Percentiles rank a stretch among this genome's conserved stretches.
Evolutionary conservation across 1,139 yeast species (phyloP).

Genomic region (Ogataea hybrid): DNA sequence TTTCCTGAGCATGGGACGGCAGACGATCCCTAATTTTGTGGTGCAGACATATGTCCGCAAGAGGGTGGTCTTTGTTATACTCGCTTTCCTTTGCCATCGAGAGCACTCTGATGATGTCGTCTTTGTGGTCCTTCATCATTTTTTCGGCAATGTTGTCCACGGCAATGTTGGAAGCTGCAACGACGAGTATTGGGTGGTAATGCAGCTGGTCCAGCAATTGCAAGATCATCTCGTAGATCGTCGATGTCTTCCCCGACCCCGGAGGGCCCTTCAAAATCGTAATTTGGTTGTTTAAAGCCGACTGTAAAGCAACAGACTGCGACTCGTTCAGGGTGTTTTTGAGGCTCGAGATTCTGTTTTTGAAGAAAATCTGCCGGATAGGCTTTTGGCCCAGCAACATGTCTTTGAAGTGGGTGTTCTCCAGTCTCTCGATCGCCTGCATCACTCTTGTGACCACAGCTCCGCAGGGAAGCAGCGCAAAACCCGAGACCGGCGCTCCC

Average conservation of each 20-base stretch:
- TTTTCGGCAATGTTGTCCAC: conserved; percentile 77
- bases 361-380: conserved; percentile 56
- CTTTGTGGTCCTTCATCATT: conserved; percentile 47
- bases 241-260: conserved; percentile 97
- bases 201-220: conserved; percentile 45
- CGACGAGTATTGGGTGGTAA: conserved; percentile 58
- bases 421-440: conserved; percentile 60
- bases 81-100: conserved; percentile 62
- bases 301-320: conserved; percentile 65
- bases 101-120: conserved; percentile 57
- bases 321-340: conserved; percentile 56
- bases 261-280: conserved; percentile 96
- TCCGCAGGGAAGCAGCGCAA: conserved; percentile 59
- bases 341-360: conserved; percentile 47
- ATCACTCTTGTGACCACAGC: conserved; percentile 61
- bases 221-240: conserved; percentile 73
- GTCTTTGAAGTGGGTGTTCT: conserved; percentile 54
- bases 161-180: conserved; percentile 75
- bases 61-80: conserved; percentile 52
- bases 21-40: conserved; percentile 53
- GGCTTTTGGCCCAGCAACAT: conserved; percentile 61
- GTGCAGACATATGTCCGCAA: conserved; percentile 61
- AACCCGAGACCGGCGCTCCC: conserved; percentile 28
- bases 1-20: conserved; percentile 43
- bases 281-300: conserved; percentile 62